phyloP scores from a whole-genome alignment of 2,329 filamentous ascomycete genomes.

The Conoideocrella luteorostrata region DNA sequence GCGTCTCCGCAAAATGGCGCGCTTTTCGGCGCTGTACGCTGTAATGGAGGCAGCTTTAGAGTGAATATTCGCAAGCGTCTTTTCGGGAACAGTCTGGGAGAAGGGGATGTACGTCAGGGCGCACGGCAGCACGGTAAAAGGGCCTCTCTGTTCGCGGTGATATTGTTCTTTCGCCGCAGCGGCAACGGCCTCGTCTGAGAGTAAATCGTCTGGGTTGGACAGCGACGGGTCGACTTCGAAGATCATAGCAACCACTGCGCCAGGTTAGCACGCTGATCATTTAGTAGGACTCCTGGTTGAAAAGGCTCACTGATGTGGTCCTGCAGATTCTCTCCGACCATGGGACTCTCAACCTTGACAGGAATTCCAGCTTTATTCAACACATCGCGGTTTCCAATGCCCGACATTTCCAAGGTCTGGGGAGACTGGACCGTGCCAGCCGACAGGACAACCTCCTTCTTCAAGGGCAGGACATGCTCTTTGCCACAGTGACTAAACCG shows the following conservation, averaged over 20 bases:
- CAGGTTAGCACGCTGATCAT: too few species aligned
- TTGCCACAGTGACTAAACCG: slow-evolving; percentile 30
- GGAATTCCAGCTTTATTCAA: slow-evolving; percentile 31
- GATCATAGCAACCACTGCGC: slow-evolving; percentile 33
- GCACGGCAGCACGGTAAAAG: slow-evolving; percentile 31
- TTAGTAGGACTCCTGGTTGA: background rate
- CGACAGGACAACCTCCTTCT: slow-evolving; percentile 50
- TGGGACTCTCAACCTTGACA: slow-evolving; percentile 32
- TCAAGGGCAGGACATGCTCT: slow-evolving; percentile 29
- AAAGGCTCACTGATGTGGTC: slow-evolving; percentile 33
- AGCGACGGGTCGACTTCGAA: slow-evolving; percentile 39
- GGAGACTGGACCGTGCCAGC: slow-evolving; percentile 53
- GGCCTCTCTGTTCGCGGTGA: slow-evolving; percentile 23
- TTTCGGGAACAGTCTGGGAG: slow-evolving; percentile 22
- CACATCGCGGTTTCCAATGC: slow-evolving; percentile 42
- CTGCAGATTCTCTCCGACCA: slow-evolving; percentile 43
- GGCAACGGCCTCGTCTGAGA: slow-evolving; percentile 18
- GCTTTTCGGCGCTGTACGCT: slow-evolving; percentile 17
- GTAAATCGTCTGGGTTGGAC: slow-evolving; percentile 33
- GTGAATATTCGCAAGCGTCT: slow-evolving; percentile 16
- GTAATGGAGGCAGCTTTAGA: slow-evolving; percentile 15
- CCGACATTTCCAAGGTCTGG: slow-evolving; percentile 55
- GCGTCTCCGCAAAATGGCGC: slow-evolving; percentile 24
- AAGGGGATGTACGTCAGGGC: slow-evolving; percentile 37
- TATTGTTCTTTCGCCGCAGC: slow-evolving; percentile 29